Percentiles rank a stretch among this genome's conserved stretches.
Conservation (phyloP, 2,329 filamentous ascomycete species). For the Penicillium rolfsii region DNA sequence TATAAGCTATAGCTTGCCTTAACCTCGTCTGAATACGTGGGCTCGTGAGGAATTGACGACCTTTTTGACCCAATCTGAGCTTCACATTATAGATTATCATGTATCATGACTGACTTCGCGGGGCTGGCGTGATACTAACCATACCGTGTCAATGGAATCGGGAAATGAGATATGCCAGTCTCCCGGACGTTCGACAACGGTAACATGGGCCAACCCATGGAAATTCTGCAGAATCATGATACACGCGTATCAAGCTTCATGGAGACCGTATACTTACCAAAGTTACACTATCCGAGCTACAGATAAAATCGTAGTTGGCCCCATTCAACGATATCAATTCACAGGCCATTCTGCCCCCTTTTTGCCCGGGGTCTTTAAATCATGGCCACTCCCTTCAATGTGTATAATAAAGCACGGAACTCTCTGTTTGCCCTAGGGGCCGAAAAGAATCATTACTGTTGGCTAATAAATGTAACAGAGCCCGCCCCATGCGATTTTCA, state of each 20-base stretch:
- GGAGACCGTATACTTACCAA: background rate
- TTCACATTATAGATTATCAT: background rate
- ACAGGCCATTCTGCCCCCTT: background rate
- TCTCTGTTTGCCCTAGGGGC: background rate
- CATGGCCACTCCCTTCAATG: background rate
- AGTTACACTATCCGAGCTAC: background rate
- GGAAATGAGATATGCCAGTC: background rate
- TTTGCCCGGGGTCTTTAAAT: background rate
- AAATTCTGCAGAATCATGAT: background rate
- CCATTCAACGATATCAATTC: background rate
- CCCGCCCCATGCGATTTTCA: background rate
- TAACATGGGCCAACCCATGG: background rate
- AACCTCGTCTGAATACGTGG: background rate
- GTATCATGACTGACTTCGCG: background rate
- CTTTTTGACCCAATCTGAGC: background rate
- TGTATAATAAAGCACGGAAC: background rate
- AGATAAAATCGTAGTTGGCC: background rate
- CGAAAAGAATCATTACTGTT: background rate
- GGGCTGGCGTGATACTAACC: background rate
- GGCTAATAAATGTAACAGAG: background rate
- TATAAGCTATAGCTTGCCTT: constrained; percentile 12
- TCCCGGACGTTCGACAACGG: background rate
- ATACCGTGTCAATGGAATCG: background rate
- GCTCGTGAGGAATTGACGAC: background rate
- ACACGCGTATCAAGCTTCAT: background rate